phyloP scores from a whole-genome alignment of 2,329 filamentous ascomycete genomes.

The Septoria linicola region DNA sequence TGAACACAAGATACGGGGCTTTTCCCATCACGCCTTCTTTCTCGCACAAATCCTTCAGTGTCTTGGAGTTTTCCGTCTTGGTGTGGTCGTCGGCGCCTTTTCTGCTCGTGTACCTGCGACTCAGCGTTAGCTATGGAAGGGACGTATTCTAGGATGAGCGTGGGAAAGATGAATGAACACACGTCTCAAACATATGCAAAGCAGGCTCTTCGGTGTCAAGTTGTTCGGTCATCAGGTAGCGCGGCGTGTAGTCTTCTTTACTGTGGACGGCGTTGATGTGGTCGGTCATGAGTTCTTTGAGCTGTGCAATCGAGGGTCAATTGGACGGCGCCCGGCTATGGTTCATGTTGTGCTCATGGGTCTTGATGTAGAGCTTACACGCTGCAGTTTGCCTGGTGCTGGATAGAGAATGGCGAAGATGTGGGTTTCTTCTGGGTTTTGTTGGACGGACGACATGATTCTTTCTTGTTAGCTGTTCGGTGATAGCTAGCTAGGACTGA shows the following conservation, averaged over 20 bases:
- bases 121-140: background rate
- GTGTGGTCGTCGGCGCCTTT: conserved; percentile 25
- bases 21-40: conserved; percentile 26
- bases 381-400: conserved; percentile 19
- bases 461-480: background rate
- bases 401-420: conserved; percentile 26
- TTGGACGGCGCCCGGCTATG: too few species aligned
- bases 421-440: conserved; percentile 22
- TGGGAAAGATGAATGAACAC: background rate
- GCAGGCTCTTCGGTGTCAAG: conserved; percentile 24
- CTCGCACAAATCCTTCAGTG: conserved; percentile 19
- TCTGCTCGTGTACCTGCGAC: conserved; percentile 23
- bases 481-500: background rate
- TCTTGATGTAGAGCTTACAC: conserved; percentile 1
- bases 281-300: conserved; percentile 21
- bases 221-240: conserved; percentile 29
- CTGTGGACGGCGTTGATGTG: conserved; percentile 22
- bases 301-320: conserved; percentile 11
- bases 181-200: conserved; percentile 30
- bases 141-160: too few species aligned
- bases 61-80: conserved; percentile 25
- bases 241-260: conserved; percentile 27
- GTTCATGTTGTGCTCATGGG: too few species aligned
- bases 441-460: conserved; percentile 16
- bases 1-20: conserved; percentile 25